Base-by-base conservation (phyloP, 148 eudicot species). In the Rhododendron simsii region DNA sequence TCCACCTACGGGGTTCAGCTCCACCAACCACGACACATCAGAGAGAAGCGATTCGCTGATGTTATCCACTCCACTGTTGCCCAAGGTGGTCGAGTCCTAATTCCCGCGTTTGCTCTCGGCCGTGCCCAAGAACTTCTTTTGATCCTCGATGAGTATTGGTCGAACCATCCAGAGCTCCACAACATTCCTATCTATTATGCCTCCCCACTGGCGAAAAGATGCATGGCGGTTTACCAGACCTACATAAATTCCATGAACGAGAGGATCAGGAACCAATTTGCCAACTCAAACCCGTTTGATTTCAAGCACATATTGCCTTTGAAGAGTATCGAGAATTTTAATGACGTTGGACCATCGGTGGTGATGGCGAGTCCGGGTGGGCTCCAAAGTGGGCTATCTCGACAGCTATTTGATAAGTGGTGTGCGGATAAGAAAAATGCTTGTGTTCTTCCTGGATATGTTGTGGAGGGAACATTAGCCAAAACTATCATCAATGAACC, bases 91-190 rank as follows among this genome's bases (percentile, higher is more conserved):
- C 99, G 99, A 67, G 99, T 96, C 51, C 89, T 96, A 41, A 96
- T 96, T 83, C 99, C 99, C 0, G 99, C 99, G 74, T 96, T 87
- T 89, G 98, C 99, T 83, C 97, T 96, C 55, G 99, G 99, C 45
- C 98, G 99, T 83, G 99, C 99, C n/a, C 99, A 96, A 81, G 99
- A 96, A 87, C 89, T 96, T 5, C 92, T 96, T n/a, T 90, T 96
- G 20, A 96, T 96, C 74, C 96, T 96, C n/a, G 99, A 96, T 30
- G 99, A 96, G 87, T 96, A 94, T 81, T 96, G 99, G 99, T 91
- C 98, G 4, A 94, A 91, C 90, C 99, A 95, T 88, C 98, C 96
- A 0, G 99, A 96, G 85, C 93, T 96, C 83, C 94, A 92, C 57
- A 95, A 94, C 57, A 87, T 96, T 78, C 98, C 98, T 30, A 94